Base-by-base conservation (phyloP, 768 basidiomycete species). In the Sporobolomyces roseus region DNA sequence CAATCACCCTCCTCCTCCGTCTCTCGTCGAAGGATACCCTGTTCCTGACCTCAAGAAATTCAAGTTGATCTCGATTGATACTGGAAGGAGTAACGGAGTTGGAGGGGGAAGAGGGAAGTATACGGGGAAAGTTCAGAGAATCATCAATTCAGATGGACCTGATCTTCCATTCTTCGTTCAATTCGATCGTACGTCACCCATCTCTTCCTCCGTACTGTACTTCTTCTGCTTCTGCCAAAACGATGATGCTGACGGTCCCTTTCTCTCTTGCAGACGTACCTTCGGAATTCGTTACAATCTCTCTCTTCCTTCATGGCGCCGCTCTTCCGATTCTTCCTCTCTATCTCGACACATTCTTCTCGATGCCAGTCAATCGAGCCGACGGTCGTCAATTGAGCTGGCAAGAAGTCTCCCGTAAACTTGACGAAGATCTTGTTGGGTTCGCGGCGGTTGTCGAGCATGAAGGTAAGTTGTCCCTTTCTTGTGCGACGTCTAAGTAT, bases 211-310 rank as follows among this genome's bases (percentile, higher is more conserved):
- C 38, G 38, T 41, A n/a, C n/a, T n/a, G n/a, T n/a, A n/a, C n/a
- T n/a, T n/a, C n/a, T 32, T 16, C 36, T 36, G 21, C n/a, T n/a
- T n/a, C n/a, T n/a, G n/a, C n/a, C n/a, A n/a, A n/a, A n/a, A n/a
- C n/a, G n/a, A n/a, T n/a, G n/a, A n/a, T n/a, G n/a, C 38, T 41
- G 10, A 41, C 38, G 9, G 38, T 41, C 38, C 38, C 9, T 41
- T 41, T 41, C 38, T 9, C 17, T 41, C 17, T 17, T 9, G 17
- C 38, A 73, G 72, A 73, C 41, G 56, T 56, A 27, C 10, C 93
- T 88, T 97, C 93, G 13, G 90, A 93, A 75, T 98, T 99, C 77
- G 86, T 96, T 65, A 84, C 85, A 10, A 80, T 98, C 30, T 84
- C 88, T 70, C 88, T 85, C 8, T 84, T 86, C 70, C 85, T 96